These are phyloP conservation scores for Purpureocillium takamizusanense DNA, from an alignment of 2,329 filamentous ascomycete species.

Conservation along the genomic window DNA sequence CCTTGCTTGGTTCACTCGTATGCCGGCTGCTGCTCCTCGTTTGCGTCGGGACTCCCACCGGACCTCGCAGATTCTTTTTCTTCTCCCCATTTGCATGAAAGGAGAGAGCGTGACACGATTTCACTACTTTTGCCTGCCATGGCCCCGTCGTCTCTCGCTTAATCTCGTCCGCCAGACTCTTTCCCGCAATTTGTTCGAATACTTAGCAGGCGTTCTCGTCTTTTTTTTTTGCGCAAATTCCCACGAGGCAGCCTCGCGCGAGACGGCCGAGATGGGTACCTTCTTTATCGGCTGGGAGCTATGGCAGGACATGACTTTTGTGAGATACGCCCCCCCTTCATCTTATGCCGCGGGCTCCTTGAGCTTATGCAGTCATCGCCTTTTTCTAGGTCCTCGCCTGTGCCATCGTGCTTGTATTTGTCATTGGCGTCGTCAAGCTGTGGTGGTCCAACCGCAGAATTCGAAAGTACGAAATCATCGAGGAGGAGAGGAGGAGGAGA, in stretches of 20 bases:
- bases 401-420: conserved; percentile 62
- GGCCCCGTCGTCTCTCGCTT: not conserved
- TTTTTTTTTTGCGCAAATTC: too few relatives aligned
- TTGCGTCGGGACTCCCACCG: too few relatives aligned
- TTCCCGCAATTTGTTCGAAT: too few relatives aligned
- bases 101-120: too few relatives aligned
- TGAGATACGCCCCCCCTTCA: conserved; percentile 35
- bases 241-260: too few relatives aligned
- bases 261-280: conserved; percentile 15
- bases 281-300: conserved; percentile 67
- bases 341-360: not conserved
- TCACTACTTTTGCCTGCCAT: not conserved
- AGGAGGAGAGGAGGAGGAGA: conserved; percentile 54
- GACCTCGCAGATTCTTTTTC: too few relatives aligned
- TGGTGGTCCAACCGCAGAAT: conserved; percentile 48
- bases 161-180: too few relatives aligned
- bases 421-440: conserved; percentile 59
- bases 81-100: too few relatives aligned
- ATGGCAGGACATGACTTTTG: conserved; percentile 88
- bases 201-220: too few relatives aligned
- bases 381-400: conserved; percentile 59
- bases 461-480: conserved; percentile 51
- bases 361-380: not conserved
- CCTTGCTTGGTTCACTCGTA: too few relatives aligned
- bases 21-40: too few relatives aligned